These are phyloP conservation scores for Kuraishia cidri DNA, from an alignment of 805 yeast genomes.

Conservation along the genomic window DNA sequence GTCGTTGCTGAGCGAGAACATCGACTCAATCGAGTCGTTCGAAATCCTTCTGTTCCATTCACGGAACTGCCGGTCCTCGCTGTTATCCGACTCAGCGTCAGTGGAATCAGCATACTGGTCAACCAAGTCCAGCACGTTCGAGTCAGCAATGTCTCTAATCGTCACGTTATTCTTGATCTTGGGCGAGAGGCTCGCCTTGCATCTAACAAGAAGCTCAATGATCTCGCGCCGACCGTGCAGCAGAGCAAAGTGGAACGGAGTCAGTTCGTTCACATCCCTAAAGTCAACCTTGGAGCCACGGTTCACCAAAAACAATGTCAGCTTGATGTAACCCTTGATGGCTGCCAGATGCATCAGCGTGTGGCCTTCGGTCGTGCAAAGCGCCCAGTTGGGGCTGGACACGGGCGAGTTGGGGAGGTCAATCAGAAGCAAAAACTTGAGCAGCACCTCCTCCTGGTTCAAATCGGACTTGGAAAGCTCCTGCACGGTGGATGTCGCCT, in stretches of 20 bases:
- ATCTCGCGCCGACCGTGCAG: constrained; percentile 63
- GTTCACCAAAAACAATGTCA: constrained; percentile 56
- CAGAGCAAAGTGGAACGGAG: constrained; percentile 86
- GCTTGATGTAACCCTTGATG: constrained; percentile 56
- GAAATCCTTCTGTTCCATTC: constrained; percentile 13
- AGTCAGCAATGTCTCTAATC: constrained; percentile 29
- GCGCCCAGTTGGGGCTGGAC: constrained; percentile 62
- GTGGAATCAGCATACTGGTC: constrained; percentile 7
- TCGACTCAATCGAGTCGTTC: constrained; percentile 14
- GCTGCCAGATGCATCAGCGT: constrained; percentile 83
- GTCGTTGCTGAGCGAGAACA: constrained; percentile 11
- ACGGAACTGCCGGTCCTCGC: constrained; percentile 3
- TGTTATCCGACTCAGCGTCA: constrained; percentile 3
- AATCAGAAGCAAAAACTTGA: constrained; percentile 46
- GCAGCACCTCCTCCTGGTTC: constrained; percentile 39
- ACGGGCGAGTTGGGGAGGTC: constrained; percentile 58
- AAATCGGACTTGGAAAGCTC: constrained; percentile 33
- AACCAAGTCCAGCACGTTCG: constrained; percentile 25
- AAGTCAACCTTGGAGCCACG: constrained; percentile 59
- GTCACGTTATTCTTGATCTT: constrained; percentile 42
- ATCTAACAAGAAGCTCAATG: constrained; percentile 50
- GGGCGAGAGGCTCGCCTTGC: constrained; percentile 50
- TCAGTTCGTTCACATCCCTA: constrained; percentile 71
- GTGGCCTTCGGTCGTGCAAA: constrained; percentile 69
- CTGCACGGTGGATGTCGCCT: constrained; percentile 41